Conservation (phyloP, 1,284 basidiomycete species). For the Fomitopsis pinicola region DNA sequence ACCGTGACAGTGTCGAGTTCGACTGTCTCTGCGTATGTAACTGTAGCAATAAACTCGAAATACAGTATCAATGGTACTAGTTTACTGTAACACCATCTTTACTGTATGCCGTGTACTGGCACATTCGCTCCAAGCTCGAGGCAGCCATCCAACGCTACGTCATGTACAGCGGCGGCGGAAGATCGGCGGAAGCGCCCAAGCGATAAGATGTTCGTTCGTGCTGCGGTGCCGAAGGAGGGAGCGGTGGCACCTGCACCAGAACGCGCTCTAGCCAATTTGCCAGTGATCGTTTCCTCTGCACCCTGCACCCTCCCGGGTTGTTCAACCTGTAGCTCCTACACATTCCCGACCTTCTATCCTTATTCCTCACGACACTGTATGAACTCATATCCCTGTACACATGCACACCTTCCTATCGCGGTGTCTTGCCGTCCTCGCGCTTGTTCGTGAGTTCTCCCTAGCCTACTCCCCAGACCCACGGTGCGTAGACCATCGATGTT, state of each 20-base stretch:
- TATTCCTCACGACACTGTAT: constrained; percentile 12
- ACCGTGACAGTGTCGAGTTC: no score
- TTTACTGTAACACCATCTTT: no score
- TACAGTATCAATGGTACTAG: no score
- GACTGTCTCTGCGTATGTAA: no score
- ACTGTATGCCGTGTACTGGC: no score
- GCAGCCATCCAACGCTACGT: no score
- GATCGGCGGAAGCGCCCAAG: no score
- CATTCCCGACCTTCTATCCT: constrained; percentile 10
- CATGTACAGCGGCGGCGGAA: constrained; percentile 23
- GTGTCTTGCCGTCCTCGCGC: constrained; percentile 11
- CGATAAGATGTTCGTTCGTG: constrained; percentile 3
- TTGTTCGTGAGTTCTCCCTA: constrained; percentile 5
- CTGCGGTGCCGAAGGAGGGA: background rate
- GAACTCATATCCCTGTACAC: constrained; percentile 7
- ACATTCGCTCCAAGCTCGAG: no score
- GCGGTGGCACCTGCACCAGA: background rate
- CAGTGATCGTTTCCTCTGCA: background rate
- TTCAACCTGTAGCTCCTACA: background rate
- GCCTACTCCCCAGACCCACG: constrained; percentile 5
- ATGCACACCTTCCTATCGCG: constrained; percentile 13
- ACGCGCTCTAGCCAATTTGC: constrained; percentile 2
- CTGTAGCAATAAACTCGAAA: no score
- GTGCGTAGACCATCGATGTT: background rate
- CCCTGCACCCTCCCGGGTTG: background rate